A percentile compares a stretch with the other conserved stretches of the same genome.
Conservation (phyloP, 2,329 filamentous ascomycete genomes). For the Monilinia laxa region DNA sequence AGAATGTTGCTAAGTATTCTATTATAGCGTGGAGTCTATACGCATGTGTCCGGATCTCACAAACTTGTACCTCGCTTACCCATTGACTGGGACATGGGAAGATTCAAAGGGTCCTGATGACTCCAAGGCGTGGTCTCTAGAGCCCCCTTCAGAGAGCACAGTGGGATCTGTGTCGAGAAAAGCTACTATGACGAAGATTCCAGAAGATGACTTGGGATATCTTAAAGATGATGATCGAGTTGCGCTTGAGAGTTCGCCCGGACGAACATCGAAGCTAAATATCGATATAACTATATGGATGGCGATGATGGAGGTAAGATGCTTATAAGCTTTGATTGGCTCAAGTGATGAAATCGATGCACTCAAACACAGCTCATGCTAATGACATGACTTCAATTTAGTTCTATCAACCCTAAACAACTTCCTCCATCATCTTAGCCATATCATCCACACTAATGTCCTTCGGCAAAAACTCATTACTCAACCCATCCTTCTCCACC, state of each 20-base stretch:
- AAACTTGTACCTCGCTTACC: constrained; percentile 1
- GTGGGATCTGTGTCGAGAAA: neutral
- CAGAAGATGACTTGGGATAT: neutral
- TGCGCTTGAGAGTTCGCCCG: neutral
- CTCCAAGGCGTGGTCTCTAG: neutral
- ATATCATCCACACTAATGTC: neutral
- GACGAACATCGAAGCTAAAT: neutral
- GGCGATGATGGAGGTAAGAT: neutral
- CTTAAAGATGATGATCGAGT: neutral
- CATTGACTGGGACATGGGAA: neutral
- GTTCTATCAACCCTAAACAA: neutral
- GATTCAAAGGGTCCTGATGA: neutral
- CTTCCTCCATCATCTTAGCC: neutral
- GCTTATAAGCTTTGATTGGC: neutral
- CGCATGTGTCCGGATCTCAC: neutral
- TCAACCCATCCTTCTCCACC: neutral
- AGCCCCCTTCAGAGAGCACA: neutral
- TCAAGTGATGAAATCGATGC: neutral
- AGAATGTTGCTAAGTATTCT: neutral
- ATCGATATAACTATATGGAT: neutral
- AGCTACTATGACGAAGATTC: neutral
- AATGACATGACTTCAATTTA: neutral
- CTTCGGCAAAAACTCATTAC: neutral
- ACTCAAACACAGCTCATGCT: neutral
- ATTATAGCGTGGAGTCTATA: neutral